Evolutionary conservation across 73 alveolate species (phyloP).

Genomic region (Symbiodinium pilosum): DNA sequence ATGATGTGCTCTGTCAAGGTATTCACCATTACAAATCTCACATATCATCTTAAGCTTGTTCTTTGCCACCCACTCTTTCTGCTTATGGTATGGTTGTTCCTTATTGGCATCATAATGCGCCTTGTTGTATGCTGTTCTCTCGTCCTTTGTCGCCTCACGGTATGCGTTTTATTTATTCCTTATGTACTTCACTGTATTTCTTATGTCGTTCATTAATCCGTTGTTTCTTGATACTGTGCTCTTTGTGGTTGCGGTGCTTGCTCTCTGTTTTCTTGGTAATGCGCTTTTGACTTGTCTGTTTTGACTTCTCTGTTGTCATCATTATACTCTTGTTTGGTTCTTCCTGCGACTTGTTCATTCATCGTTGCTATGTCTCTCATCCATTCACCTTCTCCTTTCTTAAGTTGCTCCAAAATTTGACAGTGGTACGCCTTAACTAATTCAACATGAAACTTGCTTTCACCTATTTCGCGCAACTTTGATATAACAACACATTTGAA

Average conservation of each 20-base stretch:
- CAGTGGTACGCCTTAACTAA: not conserved
- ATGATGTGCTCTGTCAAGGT: no score
- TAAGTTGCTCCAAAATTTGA: not conserved
- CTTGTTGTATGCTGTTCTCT: no score
- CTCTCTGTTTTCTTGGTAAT: not conserved
- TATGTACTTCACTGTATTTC: not conserved
- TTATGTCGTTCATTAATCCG: no score
- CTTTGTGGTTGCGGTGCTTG: no score
- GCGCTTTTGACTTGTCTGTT: not conserved
- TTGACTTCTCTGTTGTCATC: not conserved
- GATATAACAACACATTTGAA: not conserved
- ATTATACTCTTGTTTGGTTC: not conserved
- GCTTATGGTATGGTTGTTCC: no score
- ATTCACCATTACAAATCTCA: no score
- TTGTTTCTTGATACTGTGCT: no score
- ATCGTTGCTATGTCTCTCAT: not conserved
- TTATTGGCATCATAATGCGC: no score
- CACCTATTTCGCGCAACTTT: not conserved
- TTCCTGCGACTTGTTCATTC: not conserved
- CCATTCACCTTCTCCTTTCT: conserved; percentile 11
- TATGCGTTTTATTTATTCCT: not conserved
- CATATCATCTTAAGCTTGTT: no score
- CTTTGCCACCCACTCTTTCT: no score
- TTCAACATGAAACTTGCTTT: not conserved
- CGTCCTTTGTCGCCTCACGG: not conserved